Percentiles rank a stretch among this genome's conserved stretches.
phyloP scores from a whole-genome alignment of 257 asterid genomes.

The Salvia miltiorrhiza region DNA sequence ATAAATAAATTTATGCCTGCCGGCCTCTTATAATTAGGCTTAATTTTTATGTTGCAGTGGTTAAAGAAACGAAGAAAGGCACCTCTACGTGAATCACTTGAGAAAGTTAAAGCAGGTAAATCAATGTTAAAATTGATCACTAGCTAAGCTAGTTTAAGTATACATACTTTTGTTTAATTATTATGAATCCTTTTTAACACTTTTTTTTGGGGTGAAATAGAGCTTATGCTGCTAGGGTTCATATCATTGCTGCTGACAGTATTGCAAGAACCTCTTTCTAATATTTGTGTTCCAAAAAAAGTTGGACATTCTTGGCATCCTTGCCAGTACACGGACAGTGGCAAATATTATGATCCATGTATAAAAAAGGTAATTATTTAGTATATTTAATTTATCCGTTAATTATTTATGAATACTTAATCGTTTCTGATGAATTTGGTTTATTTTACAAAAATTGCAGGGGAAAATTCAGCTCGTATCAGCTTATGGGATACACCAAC shows the following conservation, averaged over 20 bases:
- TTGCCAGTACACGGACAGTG: constrained; percentile 27
- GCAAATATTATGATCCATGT: constrained; percentile 33
- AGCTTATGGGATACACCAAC: constrained; percentile 69
- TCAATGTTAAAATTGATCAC: not conserved
- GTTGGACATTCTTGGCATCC: constrained; percentile 74
- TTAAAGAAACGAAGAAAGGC: constrained; percentile 40
- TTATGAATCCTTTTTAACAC: not conserved
- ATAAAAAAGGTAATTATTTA: constrained; percentile 24
- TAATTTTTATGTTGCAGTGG: constrained; percentile 51
- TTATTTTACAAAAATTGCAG: constrained; percentile 29
- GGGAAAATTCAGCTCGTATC: constrained; percentile 61
- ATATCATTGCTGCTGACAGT: constrained; percentile 61
- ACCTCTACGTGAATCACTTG: constrained; percentile 57
- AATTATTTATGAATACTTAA: not conserved
- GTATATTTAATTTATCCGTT: not conserved
- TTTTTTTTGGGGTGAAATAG: constrained; percentile 24
- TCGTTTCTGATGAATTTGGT: not conserved
- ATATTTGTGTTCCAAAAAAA: constrained; percentile 49
- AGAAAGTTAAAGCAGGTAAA: constrained; percentile 70
- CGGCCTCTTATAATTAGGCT: no score
- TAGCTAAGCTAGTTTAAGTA: not conserved
- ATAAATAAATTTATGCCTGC: no score
- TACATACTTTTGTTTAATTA: not conserved
- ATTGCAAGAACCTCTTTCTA: constrained; percentile 37
- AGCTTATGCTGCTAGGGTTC: constrained; percentile 84